phyloP scores from a whole-genome alignment of 306 rosid species.

The Quercus rubra region DNA sequence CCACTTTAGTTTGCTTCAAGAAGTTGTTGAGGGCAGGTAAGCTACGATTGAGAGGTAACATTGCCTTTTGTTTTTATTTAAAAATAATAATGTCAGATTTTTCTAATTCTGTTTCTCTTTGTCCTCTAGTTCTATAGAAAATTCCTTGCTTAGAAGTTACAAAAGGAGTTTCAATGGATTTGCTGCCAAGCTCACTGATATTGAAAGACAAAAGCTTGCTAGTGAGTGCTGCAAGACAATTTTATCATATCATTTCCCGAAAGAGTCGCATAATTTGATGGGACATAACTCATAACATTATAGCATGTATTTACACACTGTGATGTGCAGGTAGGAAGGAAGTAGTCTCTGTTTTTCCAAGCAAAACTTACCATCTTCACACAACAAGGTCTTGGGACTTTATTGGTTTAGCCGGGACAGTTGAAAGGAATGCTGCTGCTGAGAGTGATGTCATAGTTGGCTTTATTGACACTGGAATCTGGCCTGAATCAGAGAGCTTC shows the following conservation, averaged over 20 bases:
- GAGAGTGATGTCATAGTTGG: conserved; percentile 23
- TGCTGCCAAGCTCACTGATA: conserved; percentile 9
- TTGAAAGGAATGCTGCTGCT: background rate
- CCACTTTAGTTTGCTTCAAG: background rate
- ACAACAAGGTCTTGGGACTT: conserved; percentile 32
- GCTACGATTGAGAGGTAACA: no score
- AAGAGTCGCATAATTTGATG: no score
- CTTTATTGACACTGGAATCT: conserved; percentile 20
- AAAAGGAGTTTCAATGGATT: conserved; percentile 27
- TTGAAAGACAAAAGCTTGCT: conserved; percentile 1
- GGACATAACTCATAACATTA: background rate
- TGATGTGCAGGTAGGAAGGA: background rate
- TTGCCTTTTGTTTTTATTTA: no score
- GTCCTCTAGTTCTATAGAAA: background rate
- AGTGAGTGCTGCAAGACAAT: background rate
- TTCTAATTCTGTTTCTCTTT: no score
- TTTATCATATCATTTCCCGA: background rate
- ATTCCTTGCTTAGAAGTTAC: conserved; percentile 7
- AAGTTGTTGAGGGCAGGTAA: background rate
- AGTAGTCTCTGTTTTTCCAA: conserved; percentile 27
- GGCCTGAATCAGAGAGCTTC: conserved; percentile 32
- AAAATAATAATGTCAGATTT: no score
- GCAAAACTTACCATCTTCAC: background rate
- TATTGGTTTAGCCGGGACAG: conserved; percentile 5
- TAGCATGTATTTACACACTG: background rate